A percentile compares a stretch with the other conserved stretches of the same genome.
These are phyloP conservation scores for Stephania cephalantha DNA, from an alignment of 164 flowering plant species.

Conservation along the genomic window DNA sequence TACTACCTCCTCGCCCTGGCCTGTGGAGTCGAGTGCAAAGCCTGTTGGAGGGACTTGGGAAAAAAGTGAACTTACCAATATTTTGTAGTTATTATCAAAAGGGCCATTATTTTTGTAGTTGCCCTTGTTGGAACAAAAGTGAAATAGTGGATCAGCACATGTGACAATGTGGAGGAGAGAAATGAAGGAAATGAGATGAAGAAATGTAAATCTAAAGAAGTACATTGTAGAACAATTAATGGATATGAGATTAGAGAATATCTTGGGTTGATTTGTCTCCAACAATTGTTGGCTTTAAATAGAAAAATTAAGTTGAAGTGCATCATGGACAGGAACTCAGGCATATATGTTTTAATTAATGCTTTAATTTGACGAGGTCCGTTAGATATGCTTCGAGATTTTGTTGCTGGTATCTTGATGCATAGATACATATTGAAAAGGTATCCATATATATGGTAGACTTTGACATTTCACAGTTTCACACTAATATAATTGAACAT, in stretches of 20 bases:
- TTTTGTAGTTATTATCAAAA: slow-evolving; percentile 20
- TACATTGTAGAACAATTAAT: not conserved
- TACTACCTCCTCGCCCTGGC: not conserved
- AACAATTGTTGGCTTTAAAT: not conserved
- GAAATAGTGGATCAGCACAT: slow-evolving; percentile 16
- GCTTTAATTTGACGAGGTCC: too few relatives aligned
- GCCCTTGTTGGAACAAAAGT: slow-evolving; percentile 16
- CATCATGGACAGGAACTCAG: too few relatives aligned
- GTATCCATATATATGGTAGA: too few relatives aligned
- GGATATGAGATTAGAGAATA: not conserved
- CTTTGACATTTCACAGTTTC: too few relatives aligned
- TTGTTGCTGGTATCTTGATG: too few relatives aligned
- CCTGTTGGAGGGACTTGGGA: slow-evolving; percentile 24
- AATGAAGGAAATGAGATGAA: not conserved
- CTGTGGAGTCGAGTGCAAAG: slow-evolving; percentile 15
- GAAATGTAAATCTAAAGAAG: not conserved
- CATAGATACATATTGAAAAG: too few relatives aligned
- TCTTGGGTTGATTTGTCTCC: not conserved
- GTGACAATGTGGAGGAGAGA: not conserved
- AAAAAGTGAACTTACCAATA: slow-evolving; percentile 19
- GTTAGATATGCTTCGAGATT: too few relatives aligned
- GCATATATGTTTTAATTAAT: too few relatives aligned
- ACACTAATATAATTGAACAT: not conserved
- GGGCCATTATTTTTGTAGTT: slow-evolving; percentile 15
- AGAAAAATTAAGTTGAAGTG: not conserved